Evolutionary conservation across 2,329 filamentous ascomycete species (phyloP), one percentile per base, ranked within the genome.

Genomic region (Pyricularia grisea): DNA sequence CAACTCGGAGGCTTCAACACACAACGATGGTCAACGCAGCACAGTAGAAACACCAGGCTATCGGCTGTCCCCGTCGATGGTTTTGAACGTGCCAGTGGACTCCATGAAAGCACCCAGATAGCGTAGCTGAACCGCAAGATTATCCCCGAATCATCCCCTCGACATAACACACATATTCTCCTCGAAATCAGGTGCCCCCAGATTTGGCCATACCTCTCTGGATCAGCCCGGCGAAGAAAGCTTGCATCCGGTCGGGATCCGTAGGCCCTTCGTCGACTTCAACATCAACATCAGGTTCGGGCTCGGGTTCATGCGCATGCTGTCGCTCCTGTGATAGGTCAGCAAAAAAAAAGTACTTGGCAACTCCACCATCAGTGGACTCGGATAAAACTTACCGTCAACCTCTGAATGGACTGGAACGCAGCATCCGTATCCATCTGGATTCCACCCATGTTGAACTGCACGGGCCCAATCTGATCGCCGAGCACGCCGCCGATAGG

Each of bases 381-480:
- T 11, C n/a, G 66, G 6, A 67, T 10, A 10, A 7, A 17, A 73
- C 80, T 75, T 80, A 94, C 92, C 87, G 93, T 94, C 71, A 97
- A 83, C 74, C 91, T 88, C 78, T 93, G 91, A 70, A 97, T 81
- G 91, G 96, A 95, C 75, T 97, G 58, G 25, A 25, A 61, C 58
- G 58, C 58, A 61, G 58, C 93, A 76, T 97, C 94, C 10, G 93
- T 93, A 79, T 97, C 93, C 33, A 97, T 92, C 77, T 97, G 93
- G 72, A 99, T 97, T 68, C 95, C 95, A 61, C 95, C 95, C 86
- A 99, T 95, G 77, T 99, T 99, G 81, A 98, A 97, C 76, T 97
- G 93, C 72, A 97, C 93, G 0, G 94, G 93, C 0, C 94, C 94
- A 75, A 97, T 97, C 74, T 97, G 93, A 75, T 94, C 92, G 73